A percentile compares a stretch with the other conserved stretches of the same genome.
phyloP scores from a whole-genome alignment of 371 early-diverging fungal genomes.

The Mortierella sp. region DNA sequence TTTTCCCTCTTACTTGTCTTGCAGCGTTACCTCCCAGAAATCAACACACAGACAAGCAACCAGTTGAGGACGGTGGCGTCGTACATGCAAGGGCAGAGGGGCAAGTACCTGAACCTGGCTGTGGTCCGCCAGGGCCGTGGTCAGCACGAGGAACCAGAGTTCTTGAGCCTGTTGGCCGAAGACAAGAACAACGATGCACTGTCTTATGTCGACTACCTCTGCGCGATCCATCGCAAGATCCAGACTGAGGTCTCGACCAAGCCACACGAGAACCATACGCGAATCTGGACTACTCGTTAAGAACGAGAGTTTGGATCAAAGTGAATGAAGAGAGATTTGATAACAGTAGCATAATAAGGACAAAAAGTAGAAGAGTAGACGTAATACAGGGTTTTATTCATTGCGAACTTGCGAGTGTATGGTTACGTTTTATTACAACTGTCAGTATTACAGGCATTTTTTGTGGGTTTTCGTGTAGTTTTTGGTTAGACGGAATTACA shows the following conservation, averaged over 20 bases:
- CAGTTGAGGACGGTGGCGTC: conserved; percentile 75
- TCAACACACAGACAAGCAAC: conserved; percentile 63
- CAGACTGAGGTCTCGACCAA: conserved; percentile 75
- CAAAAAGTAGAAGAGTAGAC: neutral
- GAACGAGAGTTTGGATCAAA: neutral
- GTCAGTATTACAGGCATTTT: neutral
- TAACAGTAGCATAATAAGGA: neutral
- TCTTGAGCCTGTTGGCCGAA: conserved; percentile 76
- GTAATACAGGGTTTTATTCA: neutral
- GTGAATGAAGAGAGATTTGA: neutral
- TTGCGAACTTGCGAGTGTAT: neutral
- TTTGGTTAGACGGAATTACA: neutral
- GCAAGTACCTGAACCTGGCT: conserved; percentile 60
- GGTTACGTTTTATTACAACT: neutral
- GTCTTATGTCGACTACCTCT: conserved; percentile 95
- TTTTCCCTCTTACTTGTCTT: neutral
- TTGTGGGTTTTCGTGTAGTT: neutral
- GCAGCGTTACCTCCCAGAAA: conserved; percentile 69
- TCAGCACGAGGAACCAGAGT: conserved; percentile 69
- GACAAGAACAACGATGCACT: conserved; percentile 87
- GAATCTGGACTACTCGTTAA: conserved; percentile 43
- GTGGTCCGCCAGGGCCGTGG: conserved; percentile 77
- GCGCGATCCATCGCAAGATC: conserved; percentile 88
- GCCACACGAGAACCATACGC: conserved; percentile 29
- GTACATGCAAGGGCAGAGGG: conserved; percentile 70